Percentiles rank a stretch among this genome's conserved stretches.
These are phyloP conservation scores for Globomyces sp. DNA, from an alignment of 371 early-diverging fungal genomes.

Conservation along the genomic window DNA sequence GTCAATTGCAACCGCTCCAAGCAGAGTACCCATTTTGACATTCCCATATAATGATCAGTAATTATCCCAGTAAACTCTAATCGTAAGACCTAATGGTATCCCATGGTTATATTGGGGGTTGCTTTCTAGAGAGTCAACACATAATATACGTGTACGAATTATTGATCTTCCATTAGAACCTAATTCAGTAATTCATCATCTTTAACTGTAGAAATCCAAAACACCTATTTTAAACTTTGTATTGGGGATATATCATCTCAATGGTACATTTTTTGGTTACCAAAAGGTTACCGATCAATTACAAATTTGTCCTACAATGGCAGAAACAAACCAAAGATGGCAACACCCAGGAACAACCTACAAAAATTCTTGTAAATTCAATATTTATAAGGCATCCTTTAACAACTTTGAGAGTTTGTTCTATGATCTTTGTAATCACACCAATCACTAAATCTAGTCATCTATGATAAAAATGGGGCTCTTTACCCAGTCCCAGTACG, in stretches of 20 bases:
- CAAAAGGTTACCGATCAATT: slow-evolving; percentile 42
- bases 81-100: slow-evolving; percentile 24
- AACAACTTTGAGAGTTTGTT: slow-evolving; percentile 31
- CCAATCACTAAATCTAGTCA: too few species aligned
- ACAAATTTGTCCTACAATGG: slow-evolving; percentile 20
- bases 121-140: not conserved
- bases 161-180: slow-evolving; percentile 1
- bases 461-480: slow-evolving; percentile 15
- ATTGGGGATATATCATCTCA: slow-evolving; percentile 39
- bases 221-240: slow-evolving; percentile 29
- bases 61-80: too few species aligned
- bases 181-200: not conserved
- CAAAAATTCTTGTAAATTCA: slow-evolving; percentile 32
- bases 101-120: slow-evolving; percentile 47
- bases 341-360: slow-evolving; percentile 37
- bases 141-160: not conserved
- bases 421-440: slow-evolving; percentile 35
- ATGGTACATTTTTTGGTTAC: slow-evolving; percentile 48
- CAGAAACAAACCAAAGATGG: slow-evolving; percentile 24
- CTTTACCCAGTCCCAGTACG: slow-evolving; percentile 42
- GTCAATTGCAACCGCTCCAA: slow-evolving; percentile 15
- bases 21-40: not conserved
- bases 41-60: slow-evolving; percentile 20
- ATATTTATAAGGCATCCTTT: slow-evolving; percentile 25
- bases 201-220: not conserved